A percentile compares a stretch with the other conserved stretches of the same genome.
Evolutionary conservation across 176 grass and related monocot genomes (phyloP).

Genomic region (Oryza brachyantha): DNA sequence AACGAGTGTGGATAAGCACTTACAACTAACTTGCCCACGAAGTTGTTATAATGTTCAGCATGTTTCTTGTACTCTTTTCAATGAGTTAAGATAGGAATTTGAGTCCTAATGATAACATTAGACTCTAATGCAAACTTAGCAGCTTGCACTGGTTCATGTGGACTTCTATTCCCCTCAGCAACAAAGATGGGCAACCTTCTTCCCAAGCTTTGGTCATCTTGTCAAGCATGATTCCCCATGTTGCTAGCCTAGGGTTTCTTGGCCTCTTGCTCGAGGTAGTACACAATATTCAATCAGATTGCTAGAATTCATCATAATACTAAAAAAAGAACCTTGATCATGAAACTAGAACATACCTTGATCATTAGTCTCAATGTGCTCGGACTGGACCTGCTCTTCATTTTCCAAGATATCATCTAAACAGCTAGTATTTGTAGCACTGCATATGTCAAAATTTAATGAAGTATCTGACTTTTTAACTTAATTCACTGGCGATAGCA

Average conservation of each 20-base stretch:
- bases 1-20: neutral
- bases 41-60: neutral
- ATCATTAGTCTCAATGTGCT: neutral
- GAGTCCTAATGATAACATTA: neutral
- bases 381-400: too few species aligned
- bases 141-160: neutral
- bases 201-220: neutral
- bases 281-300: neutral
- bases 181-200: neutral
- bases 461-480: too few species aligned
- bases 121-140: neutral
- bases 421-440: too few species aligned
- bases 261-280: neutral
- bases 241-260: neutral
- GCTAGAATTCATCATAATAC: neutral
- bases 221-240: neutral
- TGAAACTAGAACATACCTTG: neutral
- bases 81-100: neutral
- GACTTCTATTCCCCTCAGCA: neutral
- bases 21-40: neutral
- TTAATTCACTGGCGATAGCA: too few species aligned
- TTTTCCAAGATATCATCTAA: too few species aligned
- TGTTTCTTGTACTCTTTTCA: conserved; percentile 1
- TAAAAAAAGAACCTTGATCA: neutral
- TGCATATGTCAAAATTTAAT: too few species aligned